These are phyloP conservation scores for Rutidosis leptorrhynchoides DNA, from an alignment of 129 eudicot species.

Conservation along the genomic window DNA sequence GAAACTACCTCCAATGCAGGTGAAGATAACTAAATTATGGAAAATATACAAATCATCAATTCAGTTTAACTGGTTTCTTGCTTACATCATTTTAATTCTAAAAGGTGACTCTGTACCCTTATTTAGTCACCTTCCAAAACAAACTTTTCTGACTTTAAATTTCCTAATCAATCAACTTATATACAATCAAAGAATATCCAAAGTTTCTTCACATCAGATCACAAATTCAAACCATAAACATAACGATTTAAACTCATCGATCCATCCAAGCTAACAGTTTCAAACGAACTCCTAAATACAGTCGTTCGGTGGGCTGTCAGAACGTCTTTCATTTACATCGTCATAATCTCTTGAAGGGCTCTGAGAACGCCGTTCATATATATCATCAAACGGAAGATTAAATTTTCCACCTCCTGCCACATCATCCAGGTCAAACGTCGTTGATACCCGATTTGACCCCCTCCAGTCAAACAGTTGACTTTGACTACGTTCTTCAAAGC, in stretches of 20 bases:
- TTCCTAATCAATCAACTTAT: conserved; percentile 29
- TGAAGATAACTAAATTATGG: background rate
- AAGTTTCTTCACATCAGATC: conserved; percentile 12
- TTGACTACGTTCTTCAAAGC: conserved; percentile 46
- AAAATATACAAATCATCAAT: conserved; percentile 16
- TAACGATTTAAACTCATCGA: background rate
- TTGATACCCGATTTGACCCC: conserved; percentile 37
- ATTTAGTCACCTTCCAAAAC: conserved; percentile 31
- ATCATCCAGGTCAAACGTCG: conserved; percentile 48
- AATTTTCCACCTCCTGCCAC: background rate
- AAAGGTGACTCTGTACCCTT: conserved; percentile 20
- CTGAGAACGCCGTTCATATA: conserved; percentile 44
- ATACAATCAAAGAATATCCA: conserved; percentile 65
- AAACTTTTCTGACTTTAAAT: conserved; percentile 8
- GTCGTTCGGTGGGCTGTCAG: conserved; percentile 35
- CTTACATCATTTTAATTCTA: conserved; percentile 19
- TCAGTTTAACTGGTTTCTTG: conserved; percentile 13
- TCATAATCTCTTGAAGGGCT: conserved; percentile 47
- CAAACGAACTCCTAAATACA: conserved; percentile 16
- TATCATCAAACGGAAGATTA: conserved; percentile 42
- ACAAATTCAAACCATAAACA: conserved; percentile 20
- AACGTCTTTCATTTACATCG: conserved; percentile 52
- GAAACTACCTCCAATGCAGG: background rate
- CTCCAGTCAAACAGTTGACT: conserved; percentile 47
- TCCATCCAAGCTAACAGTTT: background rate